Evolutionary conservation across 257 asterid species (phyloP), one percentile per base, ranked within the genome.

Genomic region (Pogostemon cablin): DNA sequence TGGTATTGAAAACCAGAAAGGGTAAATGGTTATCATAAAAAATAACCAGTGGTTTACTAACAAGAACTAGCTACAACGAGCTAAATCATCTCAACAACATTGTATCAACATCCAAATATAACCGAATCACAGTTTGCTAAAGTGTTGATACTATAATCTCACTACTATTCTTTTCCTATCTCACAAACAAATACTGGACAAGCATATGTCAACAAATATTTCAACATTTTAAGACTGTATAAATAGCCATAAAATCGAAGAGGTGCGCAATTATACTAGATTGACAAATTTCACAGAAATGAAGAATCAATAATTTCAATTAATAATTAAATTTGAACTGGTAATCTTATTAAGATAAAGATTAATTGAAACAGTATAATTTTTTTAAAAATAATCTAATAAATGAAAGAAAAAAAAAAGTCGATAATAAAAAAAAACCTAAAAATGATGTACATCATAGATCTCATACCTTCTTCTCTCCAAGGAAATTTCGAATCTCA

Each of bases 401-500:
- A 41, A 68, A 25, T 5, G 4, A 3, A 4, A 3, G 8, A 35
- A 55, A 47, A 3, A 12, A 35, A 55, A 47, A 48, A 34, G 50
- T 2, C 17, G 2, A 6, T 2, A 42, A 15, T 12, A 56, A 8
- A 38, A 49, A 0, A 0, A 32, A 7, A 4, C 0, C n/a, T 9
- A 17, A 7, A 2, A 1, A 11, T 9, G 46, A 7, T 1, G 2
- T 9, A 15, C 4, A 9, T 25, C 32, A n/a, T 0, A 49, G 46
- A 58, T 7, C 15, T 0, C 8, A 25, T 56, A 88, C 97, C 96
- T 79, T 90, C 81, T 90, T 90, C 83, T 90, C 97, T 35, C 96
- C 97, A 15, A 90, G 93, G 63, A 90, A 90, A 78, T 90, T 91
- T 6, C 96, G 84, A 82, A 91, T 91, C 92, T 91, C 96, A 72